A percentile compares a stretch with the other conserved stretches of the same genome.
Conservation (phyloP, 2,329 filamentous ascomycete species). For the Aureobasidium subglaciale region DNA sequence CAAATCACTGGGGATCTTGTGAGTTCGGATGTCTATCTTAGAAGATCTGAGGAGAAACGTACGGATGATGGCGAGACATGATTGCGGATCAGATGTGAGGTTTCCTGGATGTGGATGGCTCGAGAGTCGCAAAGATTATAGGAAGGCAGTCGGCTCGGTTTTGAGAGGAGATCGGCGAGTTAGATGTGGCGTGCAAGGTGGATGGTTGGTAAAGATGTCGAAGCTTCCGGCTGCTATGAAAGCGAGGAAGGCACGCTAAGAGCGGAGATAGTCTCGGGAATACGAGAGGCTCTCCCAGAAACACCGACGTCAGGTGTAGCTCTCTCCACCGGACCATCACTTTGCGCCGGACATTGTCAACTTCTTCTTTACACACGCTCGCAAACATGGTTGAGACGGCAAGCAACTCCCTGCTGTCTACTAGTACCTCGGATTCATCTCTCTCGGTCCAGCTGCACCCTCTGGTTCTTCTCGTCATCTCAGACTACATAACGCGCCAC, state of each 20-base stretch:
- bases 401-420: conserved; percentile 38
- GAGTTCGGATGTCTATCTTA: neutral
- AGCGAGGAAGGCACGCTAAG: neutral
- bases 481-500: conserved; percentile 91
- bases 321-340: neutral
- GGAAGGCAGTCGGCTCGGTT: neutral
- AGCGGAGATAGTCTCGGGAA: neutral
- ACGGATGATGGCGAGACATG: conserved; percentile 95
- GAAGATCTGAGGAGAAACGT: conserved; percentile 34
- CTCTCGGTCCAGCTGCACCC: conserved; percentile 83
- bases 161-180: neutral
- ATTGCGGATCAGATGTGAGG: conserved; percentile 20
- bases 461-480: conserved; percentile 90
- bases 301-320: neutral
- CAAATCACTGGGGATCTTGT: conserved; percentile 59
- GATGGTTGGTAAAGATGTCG: neutral
- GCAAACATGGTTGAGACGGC: conserved; percentile 13
- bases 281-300: neutral
- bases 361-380: neutral
- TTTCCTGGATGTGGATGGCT: neutral
- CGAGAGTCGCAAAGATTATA: neutral
- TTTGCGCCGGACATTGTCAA: neutral
- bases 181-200: neutral
- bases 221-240: neutral
- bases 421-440: conserved; percentile 56